Conservation (phyloP, 768 basidiomycete species). For the Suillus subluteus region DNA sequence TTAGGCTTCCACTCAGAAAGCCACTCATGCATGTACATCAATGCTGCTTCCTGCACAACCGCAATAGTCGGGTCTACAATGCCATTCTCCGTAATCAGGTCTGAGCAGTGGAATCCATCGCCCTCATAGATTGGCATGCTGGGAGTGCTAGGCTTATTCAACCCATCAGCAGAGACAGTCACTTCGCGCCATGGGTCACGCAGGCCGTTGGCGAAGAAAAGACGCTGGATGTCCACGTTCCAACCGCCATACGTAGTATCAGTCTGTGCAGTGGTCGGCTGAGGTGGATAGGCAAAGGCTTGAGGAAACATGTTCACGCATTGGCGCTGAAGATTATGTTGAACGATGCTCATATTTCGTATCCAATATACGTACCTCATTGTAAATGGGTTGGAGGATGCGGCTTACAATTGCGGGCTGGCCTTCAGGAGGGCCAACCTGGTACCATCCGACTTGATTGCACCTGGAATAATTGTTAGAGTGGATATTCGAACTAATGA, state of each 20-base stretch:
- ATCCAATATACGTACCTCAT: conserved; percentile 23
- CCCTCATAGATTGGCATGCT: conserved; percentile 60
- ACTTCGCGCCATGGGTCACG: conserved; percentile 73
- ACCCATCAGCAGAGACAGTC: conserved; percentile 62
- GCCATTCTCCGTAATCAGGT: conserved; percentile 47
- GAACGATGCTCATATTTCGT: neutral
- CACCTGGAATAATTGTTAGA: conserved; percentile 44
- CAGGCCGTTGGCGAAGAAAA: conserved; percentile 73
- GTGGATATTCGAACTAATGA: neutral
- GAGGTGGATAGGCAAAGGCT: conserved; percentile 52
- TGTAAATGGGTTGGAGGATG: conserved; percentile 33
- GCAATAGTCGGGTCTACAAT: conserved; percentile 52
- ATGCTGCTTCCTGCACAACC: conserved; percentile 55
- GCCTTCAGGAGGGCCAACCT: conserved; percentile 40
- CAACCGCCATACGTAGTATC: conserved; percentile 65
- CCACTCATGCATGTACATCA: conserved; percentile 61
- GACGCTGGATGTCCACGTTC: conserved; percentile 55
- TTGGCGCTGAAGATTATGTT: conserved; percentile 50
- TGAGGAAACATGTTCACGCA: conserved; percentile 69
- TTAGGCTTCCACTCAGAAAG: conserved; percentile 42
- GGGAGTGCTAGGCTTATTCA: conserved; percentile 48
- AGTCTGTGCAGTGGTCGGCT: conserved; percentile 45
- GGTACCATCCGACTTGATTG: conserved; percentile 65
- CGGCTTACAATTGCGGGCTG: conserved; percentile 40
- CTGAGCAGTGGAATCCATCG: conserved; percentile 75